A percentile compares a stretch with the other conserved stretches of the same genome.
Evolutionary conservation across 2,329 filamentous ascomycete genomes (phyloP).

Genomic region (Hypoxylon sp.): DNA sequence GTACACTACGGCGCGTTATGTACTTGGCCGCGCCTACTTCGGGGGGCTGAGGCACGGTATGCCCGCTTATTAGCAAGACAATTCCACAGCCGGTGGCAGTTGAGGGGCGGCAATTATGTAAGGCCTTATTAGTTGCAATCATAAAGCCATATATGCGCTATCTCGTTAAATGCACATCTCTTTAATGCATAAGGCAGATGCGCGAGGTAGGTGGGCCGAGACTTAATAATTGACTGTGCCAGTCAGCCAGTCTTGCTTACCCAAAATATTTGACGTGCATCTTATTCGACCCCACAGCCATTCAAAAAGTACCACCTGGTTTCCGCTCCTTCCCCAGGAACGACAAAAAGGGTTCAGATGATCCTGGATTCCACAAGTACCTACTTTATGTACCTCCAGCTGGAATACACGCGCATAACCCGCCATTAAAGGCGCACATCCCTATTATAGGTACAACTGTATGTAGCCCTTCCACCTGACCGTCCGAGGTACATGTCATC

Average conservation of each 20-base stretch:
- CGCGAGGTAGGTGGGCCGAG: neutral
- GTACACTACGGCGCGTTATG: neutral
- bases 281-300: constrained; percentile 16
- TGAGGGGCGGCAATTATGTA: constrained; percentile 12
- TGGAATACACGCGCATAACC: too few relatives aligned
- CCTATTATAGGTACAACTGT: neutral
- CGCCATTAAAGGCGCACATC: neutral
- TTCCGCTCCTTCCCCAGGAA: constrained; percentile 18
- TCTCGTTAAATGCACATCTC: neutral
- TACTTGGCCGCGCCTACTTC: constrained; percentile 5
- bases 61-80: constrained; percentile 3
- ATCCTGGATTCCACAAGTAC: constrained; percentile 22
- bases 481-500: neutral
- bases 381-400: too few relatives aligned
- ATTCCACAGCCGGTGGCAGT: constrained; percentile 3
- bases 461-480: neutral
- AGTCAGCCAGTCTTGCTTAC: too few relatives aligned
- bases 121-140: constrained; percentile 6
- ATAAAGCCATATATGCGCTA: neutral
- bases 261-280: neutral
- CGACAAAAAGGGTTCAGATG: constrained; percentile 31
- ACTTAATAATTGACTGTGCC: constrained; percentile 1
- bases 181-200: neutral
- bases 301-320: constrained; percentile 32
- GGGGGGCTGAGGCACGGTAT: constrained; percentile 8